These are phyloP conservation scores for Mentha longifolia DNA, from an alignment of 257 asterid genomes.

Conservation along the genomic window DNA sequence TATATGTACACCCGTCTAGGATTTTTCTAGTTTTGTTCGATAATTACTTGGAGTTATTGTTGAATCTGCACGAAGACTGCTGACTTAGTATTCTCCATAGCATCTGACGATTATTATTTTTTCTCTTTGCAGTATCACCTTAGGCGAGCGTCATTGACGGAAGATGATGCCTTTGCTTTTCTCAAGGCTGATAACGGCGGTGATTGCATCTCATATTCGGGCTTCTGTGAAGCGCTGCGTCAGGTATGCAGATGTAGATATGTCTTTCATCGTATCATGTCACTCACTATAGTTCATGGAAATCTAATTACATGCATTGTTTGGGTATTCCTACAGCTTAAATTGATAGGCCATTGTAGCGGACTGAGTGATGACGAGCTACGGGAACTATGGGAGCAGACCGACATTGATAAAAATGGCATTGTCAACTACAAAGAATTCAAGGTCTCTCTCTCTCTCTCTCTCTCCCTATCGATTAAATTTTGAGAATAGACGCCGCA, in stretches of 20 bases:
- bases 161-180: conserved; percentile 81
- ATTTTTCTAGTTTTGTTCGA: not conserved
- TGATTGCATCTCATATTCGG: conserved; percentile 76
- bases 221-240: conserved; percentile 85
- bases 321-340: conserved; percentile 61
- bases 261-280: not conserved
- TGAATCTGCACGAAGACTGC: too few relatives aligned
- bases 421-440: conserved; percentile 80
- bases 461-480: too few relatives aligned
- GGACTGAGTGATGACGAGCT: conserved; percentile 86
- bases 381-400: conserved; percentile 83
- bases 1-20: not conserved
- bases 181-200: conserved; percentile 79
- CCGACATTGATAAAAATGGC: conserved; percentile 84
- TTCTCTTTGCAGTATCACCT: conserved; percentile 78
- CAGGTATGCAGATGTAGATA: conserved; percentile 49
- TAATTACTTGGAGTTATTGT: too few relatives aligned
- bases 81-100: not conserved
- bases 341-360: conserved; percentile 79
- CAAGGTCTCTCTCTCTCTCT: conserved; percentile 49
- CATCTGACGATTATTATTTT: not conserved
- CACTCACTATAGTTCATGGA: not conserved
- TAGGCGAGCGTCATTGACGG: conserved; percentile 79
- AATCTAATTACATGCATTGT: not conserved
- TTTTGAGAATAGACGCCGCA: too few relatives aligned